Base-by-base conservation (phyloP, 2,329 filamentous ascomycete species). In the Fusarium sublunatum region DNA sequence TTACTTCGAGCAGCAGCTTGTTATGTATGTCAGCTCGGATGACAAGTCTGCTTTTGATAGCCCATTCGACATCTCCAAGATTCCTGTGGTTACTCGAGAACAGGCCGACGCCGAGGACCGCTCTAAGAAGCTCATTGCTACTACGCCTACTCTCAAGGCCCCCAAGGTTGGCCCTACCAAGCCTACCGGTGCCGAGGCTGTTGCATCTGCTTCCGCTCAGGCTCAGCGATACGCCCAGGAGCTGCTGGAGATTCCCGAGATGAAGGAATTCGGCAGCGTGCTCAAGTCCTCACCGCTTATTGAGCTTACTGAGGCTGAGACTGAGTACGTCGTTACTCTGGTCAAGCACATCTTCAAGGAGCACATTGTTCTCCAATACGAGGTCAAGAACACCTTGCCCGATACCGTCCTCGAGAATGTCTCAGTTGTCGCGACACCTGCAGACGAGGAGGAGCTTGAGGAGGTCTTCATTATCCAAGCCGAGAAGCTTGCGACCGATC, bases 261-360 rank as follows among this genome's bases (percentile, higher is more conserved):
- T 99, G 82, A 91, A 90, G 74, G 88, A 90, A 65, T 97, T 97
- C 76, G 95, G 95, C 70, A 85, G 85, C 65, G 87, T 98, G 11
- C 90, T 99, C 82, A 98, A 97, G 81, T 97, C 93, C 39, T 96
- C 92, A 57, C 79, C 87, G 25, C 80, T 91, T 45, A 87, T 96
- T 67, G 94, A 97, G 78, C 88, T 99, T 62, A 98, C 95, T 15
- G 95, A 99, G 77, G 92, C 92, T 49, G 95, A 98, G 79, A 98
- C 94, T 19, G 95, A 99, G 78, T 99, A 99, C 71, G 93, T 97
- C 46, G 95, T 99, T 59, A 88, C 86, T 32, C 89, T 95, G 22
- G 86, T 97, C 78, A 99, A 99, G 83, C 95, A 99, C 75, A 88
- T 99, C 72, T 99, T 97, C 88, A 96, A 96, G 80, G 92, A 97